phyloP scores from a whole-genome alignment of 441 rosid genomes.

The Adansonia madagascariensis region DNA sequence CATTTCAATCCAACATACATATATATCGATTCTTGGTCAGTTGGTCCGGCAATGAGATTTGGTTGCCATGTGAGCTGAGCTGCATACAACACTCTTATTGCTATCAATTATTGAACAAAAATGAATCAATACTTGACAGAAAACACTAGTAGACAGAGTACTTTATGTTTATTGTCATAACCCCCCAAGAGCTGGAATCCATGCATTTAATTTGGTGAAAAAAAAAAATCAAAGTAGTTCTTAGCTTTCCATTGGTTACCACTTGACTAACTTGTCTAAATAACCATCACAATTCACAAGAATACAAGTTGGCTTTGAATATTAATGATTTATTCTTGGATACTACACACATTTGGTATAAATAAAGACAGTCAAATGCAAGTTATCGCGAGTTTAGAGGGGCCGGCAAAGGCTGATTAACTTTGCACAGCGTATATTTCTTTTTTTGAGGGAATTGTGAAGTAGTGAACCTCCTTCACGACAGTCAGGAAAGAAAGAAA shows the following conservation, averaged over 20 bases:
- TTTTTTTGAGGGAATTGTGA: background rate
- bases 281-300: constrained; percentile 10
- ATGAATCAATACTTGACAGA: background rate
- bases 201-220: constrained; percentile 15
- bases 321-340: background rate
- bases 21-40: background rate
- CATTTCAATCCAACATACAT: background rate
- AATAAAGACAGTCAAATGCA: no score
- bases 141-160: background rate
- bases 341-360: background rate
- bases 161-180: constrained; percentile 13
- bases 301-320: background rate
- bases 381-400: background rate
- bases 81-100: background rate
- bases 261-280: background rate
- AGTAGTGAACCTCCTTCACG: background rate
- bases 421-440: background rate
- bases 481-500: background rate
- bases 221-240: background rate
- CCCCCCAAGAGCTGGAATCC: background rate
- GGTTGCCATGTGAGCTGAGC: constrained; percentile 19
- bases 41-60: background rate
- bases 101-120: constrained; percentile 5
- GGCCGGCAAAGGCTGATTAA: background rate
- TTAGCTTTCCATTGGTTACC: background rate